phyloP scores from a whole-genome alignment of 2,329 filamentous ascomycete genomes.

The Calonectria naviculata region DNA sequence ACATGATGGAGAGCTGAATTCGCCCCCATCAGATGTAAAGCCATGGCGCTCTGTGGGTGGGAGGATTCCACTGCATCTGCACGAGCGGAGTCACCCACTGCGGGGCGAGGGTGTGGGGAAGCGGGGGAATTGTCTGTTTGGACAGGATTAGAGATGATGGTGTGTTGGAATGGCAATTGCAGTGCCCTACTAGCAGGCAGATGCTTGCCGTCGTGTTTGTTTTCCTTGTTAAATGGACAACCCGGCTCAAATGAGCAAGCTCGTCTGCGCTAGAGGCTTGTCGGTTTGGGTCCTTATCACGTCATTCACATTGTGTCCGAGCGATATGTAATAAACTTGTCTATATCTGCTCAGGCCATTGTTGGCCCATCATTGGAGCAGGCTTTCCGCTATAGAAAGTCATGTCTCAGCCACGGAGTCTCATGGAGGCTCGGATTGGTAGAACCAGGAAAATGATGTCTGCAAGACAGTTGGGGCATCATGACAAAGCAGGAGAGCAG shows the following conservation, averaged over 20 bases:
- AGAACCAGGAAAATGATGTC: not conserved
- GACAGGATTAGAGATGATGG: not conserved
- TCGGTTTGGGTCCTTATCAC: not conserved
- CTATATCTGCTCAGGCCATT: too few species aligned
- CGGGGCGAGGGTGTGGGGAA: conserved; percentile 26
- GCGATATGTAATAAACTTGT: too few species aligned
- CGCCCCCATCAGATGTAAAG: not conserved
- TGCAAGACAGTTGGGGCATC: conserved; percentile 8
- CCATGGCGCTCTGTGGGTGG: not conserved
- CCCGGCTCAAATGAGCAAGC: not conserved
- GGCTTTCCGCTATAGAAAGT: too few species aligned
- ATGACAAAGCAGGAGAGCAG: not conserved
- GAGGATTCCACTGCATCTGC: conserved; percentile 16
- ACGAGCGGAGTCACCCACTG: conserved; percentile 18
- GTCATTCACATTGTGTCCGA: not conserved
- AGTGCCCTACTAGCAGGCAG: not conserved
- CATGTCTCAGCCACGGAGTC: not conserved
- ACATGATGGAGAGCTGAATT: conserved; percentile 7
- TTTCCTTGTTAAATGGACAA: not conserved
- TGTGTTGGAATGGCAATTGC: not conserved
- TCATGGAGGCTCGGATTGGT: not conserved
- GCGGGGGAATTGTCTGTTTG: conserved; percentile 1
- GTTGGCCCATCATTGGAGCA: not conserved
- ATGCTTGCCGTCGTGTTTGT: not conserved
- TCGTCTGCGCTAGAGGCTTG: not conserved